Percentiles rank a stretch among this genome's conserved stretches.
phyloP scores from a whole-genome alignment of 176 grass and related monocot genomes.

The Bromus sterilis region DNA sequence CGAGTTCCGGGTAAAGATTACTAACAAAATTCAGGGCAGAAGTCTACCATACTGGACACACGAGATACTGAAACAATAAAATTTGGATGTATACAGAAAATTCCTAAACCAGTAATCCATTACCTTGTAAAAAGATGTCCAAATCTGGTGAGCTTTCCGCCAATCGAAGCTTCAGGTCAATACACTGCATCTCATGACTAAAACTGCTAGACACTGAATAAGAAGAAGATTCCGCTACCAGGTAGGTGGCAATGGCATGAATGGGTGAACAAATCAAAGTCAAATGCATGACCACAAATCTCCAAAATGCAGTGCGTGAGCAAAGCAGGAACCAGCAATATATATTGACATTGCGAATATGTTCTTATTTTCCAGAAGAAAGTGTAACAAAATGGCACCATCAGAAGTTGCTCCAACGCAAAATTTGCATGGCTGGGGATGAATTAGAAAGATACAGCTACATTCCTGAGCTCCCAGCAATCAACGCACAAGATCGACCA shows the following conservation, averaged over 20 bases:
- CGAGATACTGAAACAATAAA: neutral
- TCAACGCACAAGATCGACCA: conserved; percentile 84
- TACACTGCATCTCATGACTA: neutral
- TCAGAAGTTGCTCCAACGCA: conserved; percentile 14
- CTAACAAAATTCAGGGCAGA: neutral
- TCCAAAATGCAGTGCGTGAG: neutral
- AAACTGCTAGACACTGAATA: neutral
- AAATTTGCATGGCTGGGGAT: neutral
- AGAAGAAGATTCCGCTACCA: conserved; percentile 15
- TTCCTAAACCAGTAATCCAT: neutral
- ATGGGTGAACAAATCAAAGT: neutral
- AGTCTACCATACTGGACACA: neutral
- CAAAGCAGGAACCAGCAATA: neutral
- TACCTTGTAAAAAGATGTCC: conserved; percentile 16
- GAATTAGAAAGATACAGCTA: conserved; percentile 25
- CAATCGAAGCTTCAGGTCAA: conserved; percentile 11
- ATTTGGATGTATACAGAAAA: neutral
- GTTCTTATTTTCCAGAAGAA: conserved; percentile 12
- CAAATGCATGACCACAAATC: neutral
- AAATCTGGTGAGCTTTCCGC: neutral
- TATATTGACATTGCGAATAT: neutral
- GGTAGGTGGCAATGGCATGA: neutral
- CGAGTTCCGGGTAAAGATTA: neutral
- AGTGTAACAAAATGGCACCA: conserved; percentile 8
- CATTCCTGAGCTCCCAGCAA: conserved; percentile 10